Evolutionary conservation across 768 basidiomycete genomes (phyloP).

Genomic region (Mycena pura): DNA sequence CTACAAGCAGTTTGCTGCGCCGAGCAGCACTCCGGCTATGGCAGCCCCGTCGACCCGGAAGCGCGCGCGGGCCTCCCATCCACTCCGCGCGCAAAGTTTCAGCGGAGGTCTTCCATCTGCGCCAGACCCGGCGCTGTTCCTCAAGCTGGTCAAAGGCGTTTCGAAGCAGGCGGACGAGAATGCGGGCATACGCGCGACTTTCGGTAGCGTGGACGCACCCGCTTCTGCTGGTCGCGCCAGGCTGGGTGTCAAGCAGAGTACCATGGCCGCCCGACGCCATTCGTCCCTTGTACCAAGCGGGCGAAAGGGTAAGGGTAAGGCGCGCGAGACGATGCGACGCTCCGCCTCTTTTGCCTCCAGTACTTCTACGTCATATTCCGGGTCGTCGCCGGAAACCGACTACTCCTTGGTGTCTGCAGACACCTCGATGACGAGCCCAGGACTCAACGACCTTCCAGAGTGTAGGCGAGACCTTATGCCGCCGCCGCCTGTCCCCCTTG

Average conservation of each 20-base stretch:
- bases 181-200: constrained; percentile 1
- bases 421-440: constrained; percentile 17
- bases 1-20: not conserved
- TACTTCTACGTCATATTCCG: not conserved
- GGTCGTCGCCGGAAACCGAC: not conserved
- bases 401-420: constrained; percentile 14
- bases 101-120: not conserved
- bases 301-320: constrained; percentile 12
- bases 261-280: not conserved
- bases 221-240: not conserved
- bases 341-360: not conserved
- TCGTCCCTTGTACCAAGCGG: not conserved
- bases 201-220: not conserved
- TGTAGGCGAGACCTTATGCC: constrained; percentile 14
- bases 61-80: not conserved
- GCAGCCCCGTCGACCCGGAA: not conserved
- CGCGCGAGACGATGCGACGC: not conserved
- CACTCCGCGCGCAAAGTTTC: not conserved
- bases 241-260: constrained; percentile 15
- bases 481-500: constrained; percentile 20
- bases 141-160: constrained; percentile 4
- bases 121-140: constrained; percentile 1
- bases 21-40: not conserved
- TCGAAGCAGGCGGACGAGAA: constrained; percentile 20
- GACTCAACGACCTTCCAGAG: not conserved